Evolutionary conservation across 2,329 filamentous ascomycete genomes (phyloP), one percentile per base, ranked within the genome.

Genomic region (Trichoderma oligosporum): DNA sequence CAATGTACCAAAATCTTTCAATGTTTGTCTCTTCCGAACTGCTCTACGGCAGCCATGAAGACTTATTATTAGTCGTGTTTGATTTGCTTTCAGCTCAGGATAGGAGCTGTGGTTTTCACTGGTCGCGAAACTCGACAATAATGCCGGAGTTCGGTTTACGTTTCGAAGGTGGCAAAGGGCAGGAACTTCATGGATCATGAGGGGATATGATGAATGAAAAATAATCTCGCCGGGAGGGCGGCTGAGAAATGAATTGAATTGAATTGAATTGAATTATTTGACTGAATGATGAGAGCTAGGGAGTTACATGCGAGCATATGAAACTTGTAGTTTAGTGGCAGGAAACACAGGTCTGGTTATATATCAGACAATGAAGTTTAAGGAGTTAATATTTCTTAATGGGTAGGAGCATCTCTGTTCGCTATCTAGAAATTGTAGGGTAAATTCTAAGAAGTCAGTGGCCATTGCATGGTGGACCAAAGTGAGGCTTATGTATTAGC

Each of bases 1-100:
- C 44, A 51, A 66, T 70, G 67, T 70, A 71, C 64, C 64, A 71
- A 63, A 63, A 64, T 53, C 58, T 60, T 66, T 56, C 49, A 53
- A 62, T 55, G 63, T 58, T 35, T 49, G 47, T 22, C 31, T 47
- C 25, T 54, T 55, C 29, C 7, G 12, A 36, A 6, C 49, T 54
- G 54, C 42, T 46, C 20, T 25, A 33, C 29, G n/a, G 46, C 27
- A 53, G 41, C 27, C 6, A 31, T 22, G 29, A 42, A 29, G 12
- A 29, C 11, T 25, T 52, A 42, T 25, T 52, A 42, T 42, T 42
- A 52, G 38, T 41, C 47, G 24, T 42, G 27, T 54, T 38, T 58
- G 25, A 38, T 45, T 24, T 55, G 58, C 44, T 57, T 56, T 59
- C 58, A 56, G 60, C 60, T 54, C 31, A 60, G 51, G 48, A 57